Conservation (phyloP, 78 protist genomes). For the Blattamonas nauphoetae region DNA sequence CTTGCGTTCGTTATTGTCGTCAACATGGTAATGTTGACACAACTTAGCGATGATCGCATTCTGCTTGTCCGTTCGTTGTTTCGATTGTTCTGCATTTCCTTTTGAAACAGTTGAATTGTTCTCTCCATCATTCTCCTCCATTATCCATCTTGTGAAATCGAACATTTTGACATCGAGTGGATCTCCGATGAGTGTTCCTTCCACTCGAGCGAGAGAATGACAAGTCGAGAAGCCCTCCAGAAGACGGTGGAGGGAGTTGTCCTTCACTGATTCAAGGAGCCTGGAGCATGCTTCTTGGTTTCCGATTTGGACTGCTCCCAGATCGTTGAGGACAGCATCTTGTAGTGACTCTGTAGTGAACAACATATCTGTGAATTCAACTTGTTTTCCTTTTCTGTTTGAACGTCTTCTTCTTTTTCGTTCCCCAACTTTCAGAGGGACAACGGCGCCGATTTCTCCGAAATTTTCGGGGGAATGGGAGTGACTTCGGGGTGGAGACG, state of each 20-base stretch:
- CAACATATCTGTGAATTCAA: too few species aligned
- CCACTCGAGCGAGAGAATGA: constrained; percentile 7
- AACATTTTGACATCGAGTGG: constrained; percentile 71
- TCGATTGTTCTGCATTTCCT: not conserved
- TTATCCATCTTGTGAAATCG: constrained; percentile 31
- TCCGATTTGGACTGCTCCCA: not conserved
- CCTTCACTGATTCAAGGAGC: not conserved
- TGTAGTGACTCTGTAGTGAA: not conserved
- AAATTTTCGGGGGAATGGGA: too few species aligned
- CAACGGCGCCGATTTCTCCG: not conserved
- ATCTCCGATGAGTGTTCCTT: constrained; percentile 57
- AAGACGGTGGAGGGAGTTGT: not conserved
- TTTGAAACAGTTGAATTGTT: not conserved
- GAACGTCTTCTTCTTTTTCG: too few species aligned
- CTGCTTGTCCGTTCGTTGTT: not conserved
- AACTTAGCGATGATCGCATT: not conserved
- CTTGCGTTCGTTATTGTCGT: not conserved
- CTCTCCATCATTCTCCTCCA: not conserved
- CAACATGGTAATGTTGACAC: not conserved
- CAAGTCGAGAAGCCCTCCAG: not conserved
- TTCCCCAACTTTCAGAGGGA: not conserved
- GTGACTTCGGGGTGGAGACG: not conserved
- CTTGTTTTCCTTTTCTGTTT: too few species aligned
- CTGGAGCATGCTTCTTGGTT: not conserved
- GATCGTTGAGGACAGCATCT: not conserved